Evolutionary conservation across 2,329 filamentous ascomycete genomes (phyloP).

Genomic region (Arthrobotrys musiformis): DNA sequence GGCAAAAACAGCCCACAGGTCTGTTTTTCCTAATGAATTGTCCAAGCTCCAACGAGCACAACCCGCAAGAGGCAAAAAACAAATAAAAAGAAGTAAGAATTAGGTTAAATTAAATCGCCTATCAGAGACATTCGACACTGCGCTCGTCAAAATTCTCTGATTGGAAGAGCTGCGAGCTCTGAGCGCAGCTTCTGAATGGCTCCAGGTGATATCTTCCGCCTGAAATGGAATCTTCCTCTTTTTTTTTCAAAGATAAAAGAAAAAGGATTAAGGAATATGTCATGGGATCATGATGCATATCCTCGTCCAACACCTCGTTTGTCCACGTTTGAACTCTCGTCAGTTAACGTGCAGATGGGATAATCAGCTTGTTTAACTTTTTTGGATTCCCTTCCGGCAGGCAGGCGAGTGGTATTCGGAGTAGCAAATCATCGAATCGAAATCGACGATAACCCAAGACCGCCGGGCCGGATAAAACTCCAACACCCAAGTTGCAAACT

Average conservation of each 20-base stretch:
- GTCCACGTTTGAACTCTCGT: slow-evolving; percentile 8
- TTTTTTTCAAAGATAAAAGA: too few species aligned
- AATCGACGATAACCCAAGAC: slow-evolving; percentile 1
- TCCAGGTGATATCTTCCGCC: slow-evolving; percentile 12
- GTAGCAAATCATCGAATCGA: not conserved
- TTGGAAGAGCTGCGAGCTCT: slow-evolving; percentile 40
- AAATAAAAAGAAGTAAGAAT: not conserved
- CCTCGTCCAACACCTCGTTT: slow-evolving; percentile 1
- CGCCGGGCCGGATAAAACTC: slow-evolving; percentile 34
- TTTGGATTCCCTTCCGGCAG: not conserved
- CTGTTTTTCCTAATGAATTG: not conserved
- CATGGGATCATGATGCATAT: slow-evolving; percentile 42
- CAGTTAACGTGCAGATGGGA: slow-evolving; percentile 2
- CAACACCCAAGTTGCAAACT: too few species aligned
- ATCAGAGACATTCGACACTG: slow-evolving; percentile 43
- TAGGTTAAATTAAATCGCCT: slow-evolving; percentile 38
- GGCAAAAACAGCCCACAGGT: not conserved
- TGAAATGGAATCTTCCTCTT: not conserved
- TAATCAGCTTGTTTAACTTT: not conserved
- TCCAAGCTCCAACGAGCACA: slow-evolving; percentile 3
- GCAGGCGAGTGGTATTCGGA: not conserved
- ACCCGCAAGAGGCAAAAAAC: not conserved
- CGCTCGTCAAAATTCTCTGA: slow-evolving; percentile 40
- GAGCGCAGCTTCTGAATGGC: not conserved
- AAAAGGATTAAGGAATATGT: slow-evolving; percentile 14